phyloP scores from a whole-genome alignment of 257 asterid genomes.

The Nemophila menziesii region DNA sequence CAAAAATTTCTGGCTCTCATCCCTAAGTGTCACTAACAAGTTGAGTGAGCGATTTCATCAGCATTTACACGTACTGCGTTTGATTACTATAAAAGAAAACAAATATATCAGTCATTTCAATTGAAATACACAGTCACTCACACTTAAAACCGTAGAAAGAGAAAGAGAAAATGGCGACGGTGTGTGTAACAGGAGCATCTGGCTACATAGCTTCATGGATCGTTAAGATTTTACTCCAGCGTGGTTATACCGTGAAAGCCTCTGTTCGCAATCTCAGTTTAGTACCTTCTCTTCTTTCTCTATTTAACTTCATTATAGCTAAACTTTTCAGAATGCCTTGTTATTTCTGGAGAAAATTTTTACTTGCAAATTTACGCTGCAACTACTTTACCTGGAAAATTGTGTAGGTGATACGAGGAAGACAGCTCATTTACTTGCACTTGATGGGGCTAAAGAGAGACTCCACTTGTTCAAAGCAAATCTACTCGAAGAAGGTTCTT shows the following conservation, averaged over 20 bases:
- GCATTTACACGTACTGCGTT: no score
- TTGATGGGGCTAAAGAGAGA: conserved; percentile 47
- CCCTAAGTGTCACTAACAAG: no score
- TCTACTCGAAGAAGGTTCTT: conserved; percentile 30
- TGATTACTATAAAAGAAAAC: no score
- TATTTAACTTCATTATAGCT: neutral
- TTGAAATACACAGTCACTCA: no score
- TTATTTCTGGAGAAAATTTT: neutral
- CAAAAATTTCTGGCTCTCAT: no score
- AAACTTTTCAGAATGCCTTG: neutral
- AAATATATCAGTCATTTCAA: no score
- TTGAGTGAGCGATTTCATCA: no score
- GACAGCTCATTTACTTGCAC: conserved; percentile 24
- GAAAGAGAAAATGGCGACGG: conserved; percentile 16
- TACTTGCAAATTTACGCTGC: neutral
- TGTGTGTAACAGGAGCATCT: conserved; percentile 32
- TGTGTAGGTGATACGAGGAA: conserved; percentile 26
- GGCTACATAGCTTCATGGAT: conserved; percentile 38
- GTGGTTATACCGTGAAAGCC: conserved; percentile 32
- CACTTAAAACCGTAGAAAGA: no score
- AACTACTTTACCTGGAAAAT: conserved; percentile 14
- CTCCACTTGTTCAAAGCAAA: conserved; percentile 33
- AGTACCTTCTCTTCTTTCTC: neutral
- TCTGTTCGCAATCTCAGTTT: conserved; percentile 25
- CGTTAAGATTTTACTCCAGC: conserved; percentile 24